Evolutionary conservation across 306 rosid species (phyloP).

Genomic region (Argentina anserina): DNA sequence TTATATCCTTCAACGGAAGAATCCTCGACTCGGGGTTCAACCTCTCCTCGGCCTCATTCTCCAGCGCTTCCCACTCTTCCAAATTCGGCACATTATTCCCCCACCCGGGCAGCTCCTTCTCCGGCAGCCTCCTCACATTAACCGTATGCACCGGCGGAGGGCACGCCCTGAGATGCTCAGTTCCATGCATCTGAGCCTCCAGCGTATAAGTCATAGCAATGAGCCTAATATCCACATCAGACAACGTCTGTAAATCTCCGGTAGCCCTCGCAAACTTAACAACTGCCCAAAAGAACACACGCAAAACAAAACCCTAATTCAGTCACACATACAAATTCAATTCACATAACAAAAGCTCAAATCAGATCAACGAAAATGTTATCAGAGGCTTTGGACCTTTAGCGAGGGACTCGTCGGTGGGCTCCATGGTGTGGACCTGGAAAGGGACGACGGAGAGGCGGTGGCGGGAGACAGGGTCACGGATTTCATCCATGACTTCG

Average conservation of each 20-base stretch:
- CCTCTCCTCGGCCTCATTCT: slow-evolving; percentile 40
- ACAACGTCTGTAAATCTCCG: slow-evolving; percentile 90
- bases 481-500: slow-evolving; percentile 72
- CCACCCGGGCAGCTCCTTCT: slow-evolving; percentile 98
- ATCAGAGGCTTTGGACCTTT: slow-evolving; percentile 39
- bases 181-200: slow-evolving; percentile 83
- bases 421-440: slow-evolving; percentile 69
- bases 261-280: slow-evolving; percentile 82
- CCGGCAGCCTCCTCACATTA: slow-evolving; percentile 67
- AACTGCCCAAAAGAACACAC: slow-evolving; percentile 37
- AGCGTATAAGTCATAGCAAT: slow-evolving; percentile 68
- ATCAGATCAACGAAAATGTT: not conserved
- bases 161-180: slow-evolving; percentile 59
- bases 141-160: slow-evolving; percentile 73
- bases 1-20: slow-evolving; percentile 78
- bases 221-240: slow-evolving; percentile 84
- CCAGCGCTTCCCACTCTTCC: slow-evolving; percentile 90
- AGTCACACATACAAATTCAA: not conserved
- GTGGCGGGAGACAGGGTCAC: slow-evolving; percentile 91
- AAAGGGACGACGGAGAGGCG: slow-evolving; percentile 73
- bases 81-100: slow-evolving; percentile 84
- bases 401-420: slow-evolving; percentile 65
- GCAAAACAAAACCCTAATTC: not conserved
- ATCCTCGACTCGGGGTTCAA: slow-evolving; percentile 48
- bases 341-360: not conserved